A percentile compares a stretch with the other conserved stretches of the same genome.
Conservation (phyloP, 441 rosid species). For the Hura crepitans region DNA sequence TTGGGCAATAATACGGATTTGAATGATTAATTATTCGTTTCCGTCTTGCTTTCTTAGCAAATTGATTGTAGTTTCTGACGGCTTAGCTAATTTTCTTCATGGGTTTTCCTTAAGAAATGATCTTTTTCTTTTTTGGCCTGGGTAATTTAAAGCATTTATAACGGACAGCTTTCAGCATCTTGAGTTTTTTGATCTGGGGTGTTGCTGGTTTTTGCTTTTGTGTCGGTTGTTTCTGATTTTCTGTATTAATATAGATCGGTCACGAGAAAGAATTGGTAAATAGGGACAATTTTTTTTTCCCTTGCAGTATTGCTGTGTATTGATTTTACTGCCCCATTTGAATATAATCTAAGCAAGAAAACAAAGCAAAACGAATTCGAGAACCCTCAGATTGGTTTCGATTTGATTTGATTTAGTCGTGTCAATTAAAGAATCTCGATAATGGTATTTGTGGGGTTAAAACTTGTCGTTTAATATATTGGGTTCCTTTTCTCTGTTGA, state of each 20-base stretch:
- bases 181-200: constrained; percentile 39
- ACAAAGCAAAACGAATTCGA: constrained; percentile 20
- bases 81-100: not conserved
- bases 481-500: constrained; percentile 22
- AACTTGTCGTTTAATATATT: constrained; percentile 24
- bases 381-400: constrained; percentile 28
- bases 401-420: constrained; percentile 18
- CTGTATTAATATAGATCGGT: constrained; percentile 35
- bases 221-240: constrained; percentile 25
- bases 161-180: constrained; percentile 12
- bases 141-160: not conserved
- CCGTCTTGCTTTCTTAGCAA: not conserved
- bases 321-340: constrained; percentile 33
- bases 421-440: constrained; percentile 25
- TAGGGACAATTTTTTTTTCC: constrained; percentile 1
- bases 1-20: not conserved
- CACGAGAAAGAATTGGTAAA: constrained; percentile 27
- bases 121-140: not conserved
- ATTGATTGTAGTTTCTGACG: not conserved
- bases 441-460: constrained; percentile 20
- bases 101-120: constrained; percentile 2
- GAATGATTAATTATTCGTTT: constrained; percentile 1
- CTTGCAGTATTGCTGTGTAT: constrained; percentile 11
- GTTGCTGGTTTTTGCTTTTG: constrained; percentile 13
- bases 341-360: constrained; percentile 36